Conservation (phyloP, 352 stramenopile genomes). For the Phytophthora chlamydospora region DNA sequence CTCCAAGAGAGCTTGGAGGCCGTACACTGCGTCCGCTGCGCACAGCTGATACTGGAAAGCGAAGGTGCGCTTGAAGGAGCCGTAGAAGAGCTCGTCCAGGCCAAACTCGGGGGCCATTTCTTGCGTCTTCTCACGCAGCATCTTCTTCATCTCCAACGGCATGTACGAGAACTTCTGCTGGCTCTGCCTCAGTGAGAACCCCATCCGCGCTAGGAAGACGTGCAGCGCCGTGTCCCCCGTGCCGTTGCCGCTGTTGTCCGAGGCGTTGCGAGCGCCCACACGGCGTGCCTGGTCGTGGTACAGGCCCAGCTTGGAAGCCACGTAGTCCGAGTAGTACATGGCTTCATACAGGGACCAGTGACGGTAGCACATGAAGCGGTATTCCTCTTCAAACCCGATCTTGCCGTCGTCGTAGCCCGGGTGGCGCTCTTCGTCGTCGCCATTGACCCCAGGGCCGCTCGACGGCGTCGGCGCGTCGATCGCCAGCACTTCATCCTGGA, state of each 20-base stretch:
- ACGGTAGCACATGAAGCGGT: constrained; percentile 97
- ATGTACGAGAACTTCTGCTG: constrained; percentile 97
- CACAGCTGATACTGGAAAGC: constrained; percentile 96
- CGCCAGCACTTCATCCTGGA: constrained; percentile 93
- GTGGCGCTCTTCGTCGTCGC: constrained; percentile 44
- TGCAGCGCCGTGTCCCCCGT: constrained; percentile 82
- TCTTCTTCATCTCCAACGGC: constrained; percentile 91
- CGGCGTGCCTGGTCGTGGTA: constrained; percentile 71
- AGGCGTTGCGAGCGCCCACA: constrained; percentile 65
- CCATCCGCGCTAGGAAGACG: constrained; percentile 98
- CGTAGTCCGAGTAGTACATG: constrained; percentile 97
- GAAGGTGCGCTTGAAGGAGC: constrained; percentile 94
- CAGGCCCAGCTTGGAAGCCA: constrained; percentile 90
- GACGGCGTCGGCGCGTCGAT: constrained; percentile 46
- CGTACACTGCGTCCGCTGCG: constrained; percentile 95
- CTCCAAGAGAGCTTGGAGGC: constrained; percentile 94
- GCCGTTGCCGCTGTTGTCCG: constrained; percentile 28
- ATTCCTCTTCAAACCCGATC: constrained; percentile 92
- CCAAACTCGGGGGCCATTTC: constrained; percentile 95
- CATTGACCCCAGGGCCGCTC: constrained; percentile 41
- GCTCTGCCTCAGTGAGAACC: constrained; percentile 95
- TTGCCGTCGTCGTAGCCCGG: constrained; percentile 79
- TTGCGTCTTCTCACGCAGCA: constrained; percentile 92
- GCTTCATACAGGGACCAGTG: constrained; percentile 95
- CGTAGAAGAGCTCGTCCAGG: constrained; percentile 96